Percentiles rank a stretch among this genome's conserved stretches.
These are phyloP conservation scores for Geum urbanum DNA, from an alignment of 306 rosid genomes.

Conservation along the genomic window DNA sequence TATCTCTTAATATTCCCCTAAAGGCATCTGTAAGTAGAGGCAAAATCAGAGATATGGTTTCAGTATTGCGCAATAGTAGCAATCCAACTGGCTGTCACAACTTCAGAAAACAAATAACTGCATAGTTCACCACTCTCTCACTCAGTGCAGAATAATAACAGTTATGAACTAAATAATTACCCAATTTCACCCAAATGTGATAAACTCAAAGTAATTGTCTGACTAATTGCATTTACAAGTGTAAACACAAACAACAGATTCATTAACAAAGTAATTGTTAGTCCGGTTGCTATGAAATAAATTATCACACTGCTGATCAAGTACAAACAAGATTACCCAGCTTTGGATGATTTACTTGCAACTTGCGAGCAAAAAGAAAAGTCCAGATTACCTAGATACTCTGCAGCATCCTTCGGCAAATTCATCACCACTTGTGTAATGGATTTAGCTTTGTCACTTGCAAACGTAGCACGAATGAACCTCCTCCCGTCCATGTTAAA, in stretches of 20 bases:
- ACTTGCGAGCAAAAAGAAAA: background rate
- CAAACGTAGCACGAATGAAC: conserved; percentile 71
- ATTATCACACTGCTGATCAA: background rate
- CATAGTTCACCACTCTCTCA: background rate
- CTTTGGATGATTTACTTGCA: background rate
- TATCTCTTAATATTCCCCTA: conserved; percentile 60
- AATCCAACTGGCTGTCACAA: background rate
- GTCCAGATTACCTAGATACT: conserved; percentile 60
- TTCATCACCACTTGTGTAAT: conserved; percentile 94
- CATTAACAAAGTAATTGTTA: background rate
- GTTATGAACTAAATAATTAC: background rate
- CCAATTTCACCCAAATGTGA: background rate
- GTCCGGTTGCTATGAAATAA: background rate
- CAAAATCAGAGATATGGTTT: conserved; percentile 1
- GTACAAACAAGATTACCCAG: background rate
- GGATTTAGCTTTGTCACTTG: conserved; percentile 67
- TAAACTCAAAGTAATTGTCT: background rate
- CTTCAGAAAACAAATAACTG: conserved; percentile 3
- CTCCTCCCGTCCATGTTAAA: conserved; percentile 98
- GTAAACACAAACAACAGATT: too few relatives aligned
- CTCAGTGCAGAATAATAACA: background rate
- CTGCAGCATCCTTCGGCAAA: conserved; percentile 87
- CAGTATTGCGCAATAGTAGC: background rate
- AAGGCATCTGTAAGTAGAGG: conserved; percentile 59
- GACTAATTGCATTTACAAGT: background rate